Base-by-base conservation (phyloP, 176 grass and related monocot species). In the Thalia dealbata region DNA sequence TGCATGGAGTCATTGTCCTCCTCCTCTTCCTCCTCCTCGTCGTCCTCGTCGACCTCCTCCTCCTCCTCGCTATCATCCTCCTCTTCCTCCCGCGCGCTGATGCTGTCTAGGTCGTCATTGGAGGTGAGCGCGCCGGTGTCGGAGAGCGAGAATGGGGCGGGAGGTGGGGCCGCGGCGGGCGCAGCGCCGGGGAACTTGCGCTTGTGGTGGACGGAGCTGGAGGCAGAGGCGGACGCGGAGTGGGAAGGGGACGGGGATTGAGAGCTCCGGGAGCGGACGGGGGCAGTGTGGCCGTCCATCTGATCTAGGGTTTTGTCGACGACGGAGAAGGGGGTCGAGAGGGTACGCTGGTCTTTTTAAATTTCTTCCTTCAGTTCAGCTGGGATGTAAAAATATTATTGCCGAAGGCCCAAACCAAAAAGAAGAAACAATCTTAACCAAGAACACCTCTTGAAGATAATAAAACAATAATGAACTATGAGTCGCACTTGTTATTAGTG, bases 141-240 rank as follows among this genome's bases (percentile, higher is more conserved):
- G 50, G 86, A 92, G 58, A 92, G 83, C 30, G 86, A 86, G 41
- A 87, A 83, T 8, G 78, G 85, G 30, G 54, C 67, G 4, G 77
- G 52, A 5, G 54, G 27, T 0, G 77, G 24, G 19, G 52, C 54
- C 13, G 77, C 14, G 15, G 67, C 10, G 24, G 77, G 24, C 15
- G 54, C 14, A 13, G 58, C 52, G 12, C 77, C 41, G 16, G 83
- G 82, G 70, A 93, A 89, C 90, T 99, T 99, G 79, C 95, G 74
- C 83, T 99, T 99, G 67, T 89, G 89, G 52, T 96, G 87, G 77
- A 86, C 81, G 38, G 82, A 80, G 3, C 83, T 87, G 15, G 90
- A 91, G 58, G 89, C 91, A 44, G 95, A 95, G 6, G 85, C 87
- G 7, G 95, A 88, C 15, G 86, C 89, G 68, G 89, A 99, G 83